A percentile compares a stretch with the other conserved stretches of the same genome.
phyloP scores from a whole-genome alignment of 106 monocot genomes.

The Vanilla planifolia region DNA sequence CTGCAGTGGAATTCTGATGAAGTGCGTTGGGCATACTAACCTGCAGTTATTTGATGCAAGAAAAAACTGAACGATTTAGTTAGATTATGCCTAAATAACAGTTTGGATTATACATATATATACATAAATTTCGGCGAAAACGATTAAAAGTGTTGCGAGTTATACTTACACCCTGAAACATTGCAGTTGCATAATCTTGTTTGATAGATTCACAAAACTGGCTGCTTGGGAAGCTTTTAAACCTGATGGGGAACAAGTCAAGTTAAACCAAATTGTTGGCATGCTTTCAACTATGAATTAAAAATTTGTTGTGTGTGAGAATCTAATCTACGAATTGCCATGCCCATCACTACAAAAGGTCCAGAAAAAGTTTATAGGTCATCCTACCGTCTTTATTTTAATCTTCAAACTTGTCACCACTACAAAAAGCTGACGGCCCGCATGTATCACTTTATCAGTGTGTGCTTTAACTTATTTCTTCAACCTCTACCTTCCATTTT shows the following conservation, averaged over 20 bases:
- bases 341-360: too few species aligned
- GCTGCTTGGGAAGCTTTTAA: slow-evolving; percentile 12
- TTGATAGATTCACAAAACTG: slow-evolving; percentile 12
- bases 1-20: slow-evolving; percentile 11
- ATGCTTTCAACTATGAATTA: not conserved
- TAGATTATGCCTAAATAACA: too few species aligned
- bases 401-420: not conserved
- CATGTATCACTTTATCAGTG: too few species aligned
- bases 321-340: slow-evolving; percentile 1
- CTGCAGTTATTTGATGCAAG: slow-evolving; percentile 18
- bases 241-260: slow-evolving; percentile 24
- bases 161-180: slow-evolving; percentile 39
- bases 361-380: not conserved
- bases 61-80: too few species aligned
- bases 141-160: not conserved
- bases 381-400: not conserved
- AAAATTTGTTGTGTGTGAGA: not conserved
- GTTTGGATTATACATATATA: too few species aligned
- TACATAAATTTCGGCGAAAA: too few species aligned
- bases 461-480: slow-evolving; percentile 8
- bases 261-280: slow-evolving; percentile 2
- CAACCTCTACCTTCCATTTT: not conserved
- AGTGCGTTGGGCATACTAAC: slow-evolving; percentile 10
- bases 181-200: slow-evolving; percentile 7
- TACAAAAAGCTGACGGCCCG: not conserved